Evolutionary conservation across 2,329 filamentous ascomycete genomes (phyloP).

Genomic region (Aspergillus nomiae): DNA sequence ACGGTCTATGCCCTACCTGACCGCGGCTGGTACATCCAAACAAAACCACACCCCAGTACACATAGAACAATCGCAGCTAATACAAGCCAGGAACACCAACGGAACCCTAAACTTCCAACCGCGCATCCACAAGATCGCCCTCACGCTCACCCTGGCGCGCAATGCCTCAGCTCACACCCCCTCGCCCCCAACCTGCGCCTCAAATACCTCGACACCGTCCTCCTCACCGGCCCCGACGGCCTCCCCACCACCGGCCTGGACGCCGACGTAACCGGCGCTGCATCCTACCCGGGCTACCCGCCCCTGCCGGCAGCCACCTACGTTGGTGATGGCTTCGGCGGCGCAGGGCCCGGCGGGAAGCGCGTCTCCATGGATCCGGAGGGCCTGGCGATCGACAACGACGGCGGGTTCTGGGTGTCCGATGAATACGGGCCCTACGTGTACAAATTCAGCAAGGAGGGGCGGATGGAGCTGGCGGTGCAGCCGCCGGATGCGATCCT

Average conservation of each 20-base stretch:
- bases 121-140: constrained; percentile 67
- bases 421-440: constrained; percentile 73
- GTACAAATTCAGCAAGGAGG: constrained; percentile 63
- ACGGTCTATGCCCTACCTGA: constrained; percentile 67
- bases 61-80: neutral
- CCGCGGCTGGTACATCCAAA: constrained; percentile 61
- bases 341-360: constrained; percentile 59
- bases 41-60: neutral
- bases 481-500: constrained; percentile 66
- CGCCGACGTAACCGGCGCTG: constrained; percentile 55
- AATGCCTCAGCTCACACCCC: constrained; percentile 56
- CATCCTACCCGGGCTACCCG: constrained; percentile 61
- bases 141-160: constrained; percentile 59
- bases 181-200: constrained; percentile 62
- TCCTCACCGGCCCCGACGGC: constrained; percentile 65
- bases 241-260: constrained; percentile 66
- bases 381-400: constrained; percentile 62
- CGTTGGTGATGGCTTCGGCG: constrained; percentile 68
- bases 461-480: constrained; percentile 65
- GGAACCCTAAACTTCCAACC: constrained; percentile 69
- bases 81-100: constrained; percentile 61
- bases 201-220: constrained; percentile 65
- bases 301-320: constrained; percentile 65
- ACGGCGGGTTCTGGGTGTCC: constrained; percentile 67
- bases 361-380: constrained; percentile 66